Percentiles rank a stretch among this genome's conserved stretches.
These are phyloP conservation scores for Blastomyces percursus DNA, from an alignment of 2,329 filamentous ascomycete genomes.

Conservation along the genomic window DNA sequence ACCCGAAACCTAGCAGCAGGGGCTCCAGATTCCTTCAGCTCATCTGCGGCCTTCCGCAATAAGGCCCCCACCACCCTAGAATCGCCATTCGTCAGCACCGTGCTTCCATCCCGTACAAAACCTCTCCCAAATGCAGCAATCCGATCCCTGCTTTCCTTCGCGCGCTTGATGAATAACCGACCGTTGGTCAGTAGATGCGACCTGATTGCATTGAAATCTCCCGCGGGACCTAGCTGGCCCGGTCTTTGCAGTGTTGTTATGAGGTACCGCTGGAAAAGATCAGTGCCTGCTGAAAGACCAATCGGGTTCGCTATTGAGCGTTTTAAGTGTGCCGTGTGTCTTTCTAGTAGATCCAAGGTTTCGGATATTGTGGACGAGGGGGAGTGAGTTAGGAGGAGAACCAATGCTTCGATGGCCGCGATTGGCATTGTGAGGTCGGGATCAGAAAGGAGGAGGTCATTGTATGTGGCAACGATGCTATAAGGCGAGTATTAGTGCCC, in stretches of 20 bases:
- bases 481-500: conserved; percentile 3
- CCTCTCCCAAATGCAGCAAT: conserved; percentile 70
- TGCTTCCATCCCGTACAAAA: conserved; percentile 66
- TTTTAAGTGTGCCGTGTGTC: conserved; percentile 67
- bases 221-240: conserved; percentile 39
- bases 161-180: conserved; percentile 72
- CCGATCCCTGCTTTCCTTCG: conserved; percentile 71
- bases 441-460: conserved; percentile 54
- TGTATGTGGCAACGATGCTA: conserved; percentile 56
- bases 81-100: conserved; percentile 83
- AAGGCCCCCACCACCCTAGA: conserved; percentile 73
- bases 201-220: conserved; percentile 72
- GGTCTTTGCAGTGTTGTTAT: conserved; percentile 57
- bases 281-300: conserved; percentile 83
- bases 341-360: conserved; percentile 74
- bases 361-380: conserved; percentile 83
- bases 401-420: conserved; percentile 83
- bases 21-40: conserved; percentile 39
- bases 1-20: conserved; percentile 65
- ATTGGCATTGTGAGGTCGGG: conserved; percentile 89
- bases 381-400: conserved; percentile 69
- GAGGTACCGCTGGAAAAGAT: conserved; percentile 90
- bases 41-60: conserved; percentile 61
- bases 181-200: conserved; percentile 78
- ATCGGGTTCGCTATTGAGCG: conserved; percentile 74